Evolutionary conservation across 805 yeast species (phyloP).

Genomic region (Zygosaccharomyces kombuchaensis): DNA sequence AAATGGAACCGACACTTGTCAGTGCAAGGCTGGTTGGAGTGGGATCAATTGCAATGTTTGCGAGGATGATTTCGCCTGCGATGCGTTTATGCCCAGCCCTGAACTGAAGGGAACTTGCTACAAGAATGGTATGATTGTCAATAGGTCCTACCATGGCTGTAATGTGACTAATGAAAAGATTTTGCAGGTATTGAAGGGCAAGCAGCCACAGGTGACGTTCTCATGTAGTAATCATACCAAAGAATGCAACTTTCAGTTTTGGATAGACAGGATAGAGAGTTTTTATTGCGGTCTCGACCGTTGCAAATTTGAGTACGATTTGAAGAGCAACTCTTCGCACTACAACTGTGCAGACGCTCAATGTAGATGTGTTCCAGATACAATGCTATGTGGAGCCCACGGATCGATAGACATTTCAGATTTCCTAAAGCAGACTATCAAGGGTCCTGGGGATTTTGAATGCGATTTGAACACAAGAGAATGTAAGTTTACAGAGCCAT

Average conservation of each 20-base stretch:
- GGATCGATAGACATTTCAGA: slow-evolving; percentile 95
- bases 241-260: slow-evolving; percentile 85
- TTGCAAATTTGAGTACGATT: slow-evolving; percentile 69
- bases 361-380: slow-evolving; percentile 89
- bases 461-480: slow-evolving; percentile 61
- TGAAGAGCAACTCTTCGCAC: slow-evolving; percentile 59
- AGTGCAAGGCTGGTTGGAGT: slow-evolving; percentile 81
- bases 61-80: slow-evolving; percentile 66
- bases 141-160: slow-evolving; percentile 84
- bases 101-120: slow-evolving; percentile 86
- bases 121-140: slow-evolving; percentile 75
- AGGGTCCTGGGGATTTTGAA: slow-evolving; percentile 88
- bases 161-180: slow-evolving; percentile 89
- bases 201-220: slow-evolving; percentile 87
- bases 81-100: slow-evolving; percentile 75
- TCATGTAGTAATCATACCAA: slow-evolving; percentile 67
- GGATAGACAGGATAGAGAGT: slow-evolving; percentile 89
- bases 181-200: slow-evolving; percentile 70
- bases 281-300: slow-evolving; percentile 78
- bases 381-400: slow-evolving; percentile 88
- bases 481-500: slow-evolving; percentile 88
- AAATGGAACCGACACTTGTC: slow-evolving; percentile 49
- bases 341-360: slow-evolving; percentile 72
- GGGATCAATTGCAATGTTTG: slow-evolving; percentile 95
- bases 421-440: slow-evolving; percentile 81